A percentile compares a stretch with the other conserved stretches of the same genome.
Conservation (phyloP, 257 asterid species). For the Orobanche coerulescens region DNA sequence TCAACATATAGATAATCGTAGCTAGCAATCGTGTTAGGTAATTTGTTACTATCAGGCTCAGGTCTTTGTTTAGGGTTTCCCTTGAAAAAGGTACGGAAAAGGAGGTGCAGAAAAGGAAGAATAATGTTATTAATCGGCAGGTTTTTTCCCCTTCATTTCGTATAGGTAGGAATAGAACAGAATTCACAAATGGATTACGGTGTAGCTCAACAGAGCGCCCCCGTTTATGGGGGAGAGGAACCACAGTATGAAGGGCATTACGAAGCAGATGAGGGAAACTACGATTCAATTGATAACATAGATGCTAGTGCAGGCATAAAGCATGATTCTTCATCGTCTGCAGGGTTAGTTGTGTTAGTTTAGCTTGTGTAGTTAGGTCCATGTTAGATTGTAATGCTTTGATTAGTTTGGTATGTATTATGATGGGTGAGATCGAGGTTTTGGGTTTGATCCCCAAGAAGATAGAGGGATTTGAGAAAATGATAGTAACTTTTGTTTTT, state of each 20-base stretch:
- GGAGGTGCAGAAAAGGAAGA: slow-evolving; percentile 27
- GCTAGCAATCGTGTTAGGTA: slow-evolving; percentile 47
- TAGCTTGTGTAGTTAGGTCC: slow-evolving; percentile 49
- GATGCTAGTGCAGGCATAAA: slow-evolving; percentile 81
- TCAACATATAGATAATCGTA: slow-evolving; percentile 25
- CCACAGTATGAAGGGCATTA: slow-evolving; percentile 61
- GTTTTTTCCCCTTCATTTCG: slow-evolving; percentile 23
- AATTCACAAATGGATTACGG: slow-evolving; percentile 65
- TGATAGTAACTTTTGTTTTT: slow-evolving; percentile 68
- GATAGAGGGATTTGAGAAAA: slow-evolving; percentile 40
- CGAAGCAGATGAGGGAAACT: slow-evolving; percentile 58
- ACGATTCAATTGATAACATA: slow-evolving; percentile 55
- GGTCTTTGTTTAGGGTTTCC: slow-evolving; percentile 36
- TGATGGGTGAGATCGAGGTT: slow-evolving; percentile 38
- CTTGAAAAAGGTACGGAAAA: slow-evolving; percentile 25
- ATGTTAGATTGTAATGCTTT: slow-evolving; percentile 38
- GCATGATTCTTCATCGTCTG: slow-evolving; percentile 90
- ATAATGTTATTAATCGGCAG: slow-evolving; percentile 53
- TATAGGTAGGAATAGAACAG: slow-evolving; percentile 52
- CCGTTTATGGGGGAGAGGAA: slow-evolving; percentile 61
- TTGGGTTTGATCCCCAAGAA: slow-evolving; percentile 42
- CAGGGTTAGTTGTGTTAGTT: slow-evolving; percentile 97
- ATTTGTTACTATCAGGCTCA: slow-evolving; percentile 24
- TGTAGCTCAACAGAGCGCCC: slow-evolving; percentile 61
- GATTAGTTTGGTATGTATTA: slow-evolving; percentile 34